These are phyloP conservation scores for Podosphaera fusca DNA, from an alignment of 2,329 filamentous ascomycete genomes.

Conservation along the genomic window DNA sequence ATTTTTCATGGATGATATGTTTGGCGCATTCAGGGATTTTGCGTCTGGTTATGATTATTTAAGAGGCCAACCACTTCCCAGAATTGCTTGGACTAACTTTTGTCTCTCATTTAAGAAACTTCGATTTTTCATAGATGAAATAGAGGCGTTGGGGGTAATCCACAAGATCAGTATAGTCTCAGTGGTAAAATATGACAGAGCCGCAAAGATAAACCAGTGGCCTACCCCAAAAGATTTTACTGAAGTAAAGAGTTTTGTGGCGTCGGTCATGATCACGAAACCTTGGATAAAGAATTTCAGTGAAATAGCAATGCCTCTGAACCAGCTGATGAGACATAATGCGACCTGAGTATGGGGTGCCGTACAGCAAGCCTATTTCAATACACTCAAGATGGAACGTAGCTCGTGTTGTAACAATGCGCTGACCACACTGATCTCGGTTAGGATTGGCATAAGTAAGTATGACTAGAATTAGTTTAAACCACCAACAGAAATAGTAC, in stretches of 20 bases:
- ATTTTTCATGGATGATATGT: constrained; percentile 1
- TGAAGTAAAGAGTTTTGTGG: neutral
- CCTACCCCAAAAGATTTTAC: constrained; percentile 1
- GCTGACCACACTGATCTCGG: no score
- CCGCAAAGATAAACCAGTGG: constrained; percentile 1
- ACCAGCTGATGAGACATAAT: neutral
- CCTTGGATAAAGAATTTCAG: neutral
- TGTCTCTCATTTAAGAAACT: neutral
- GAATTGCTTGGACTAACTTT: neutral
- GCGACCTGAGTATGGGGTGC: neutral
- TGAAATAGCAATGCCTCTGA: neutral
- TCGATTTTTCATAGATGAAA: neutral
- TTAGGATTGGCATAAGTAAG: no score
- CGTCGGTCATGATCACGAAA: neutral
- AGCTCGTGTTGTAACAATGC: no score
- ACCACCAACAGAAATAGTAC: no score
- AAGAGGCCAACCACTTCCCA: neutral
- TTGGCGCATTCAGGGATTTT: neutral
- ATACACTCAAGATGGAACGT: neutral
- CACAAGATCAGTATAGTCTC: neutral
- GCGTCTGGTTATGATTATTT: neutral
- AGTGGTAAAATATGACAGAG: neutral
- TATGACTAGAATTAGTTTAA: no score
- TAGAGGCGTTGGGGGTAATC: neutral
- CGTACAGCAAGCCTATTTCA: neutral